Percentiles rank a stretch among this genome's conserved stretches.
Evolutionary conservation across 306 rosid species (phyloP).

Genomic region (Castanea crenata): DNA sequence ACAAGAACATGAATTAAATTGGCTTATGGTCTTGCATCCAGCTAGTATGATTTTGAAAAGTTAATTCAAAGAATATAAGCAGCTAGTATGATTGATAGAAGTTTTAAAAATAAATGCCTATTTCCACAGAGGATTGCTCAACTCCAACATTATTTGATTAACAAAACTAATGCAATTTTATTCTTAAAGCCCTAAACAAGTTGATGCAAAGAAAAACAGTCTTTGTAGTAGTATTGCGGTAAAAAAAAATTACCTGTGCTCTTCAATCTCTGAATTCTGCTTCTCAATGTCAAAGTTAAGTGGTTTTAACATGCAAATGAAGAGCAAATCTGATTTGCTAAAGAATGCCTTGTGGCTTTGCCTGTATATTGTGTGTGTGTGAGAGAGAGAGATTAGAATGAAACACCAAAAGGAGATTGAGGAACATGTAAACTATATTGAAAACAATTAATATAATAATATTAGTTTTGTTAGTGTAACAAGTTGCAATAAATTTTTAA

Average conservation of each 20-base stretch:
- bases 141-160: neutral
- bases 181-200: neutral
- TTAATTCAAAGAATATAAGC: neutral
- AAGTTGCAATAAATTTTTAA: neutral
- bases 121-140: neutral
- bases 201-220: neutral
- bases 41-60: neutral
- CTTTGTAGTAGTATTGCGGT: neutral
- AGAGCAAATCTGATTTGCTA: constrained; percentile 65
- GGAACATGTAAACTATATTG: neutral
- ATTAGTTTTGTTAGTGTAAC: neutral
- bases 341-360: constrained; percentile 68
- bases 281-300: constrained; percentile 50
- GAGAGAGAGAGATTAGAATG: constrained; percentile 1
- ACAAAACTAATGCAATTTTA: neutral
- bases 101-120: neutral
- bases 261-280: constrained; percentile 69
- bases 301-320: constrained; percentile 70
- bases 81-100: neutral
- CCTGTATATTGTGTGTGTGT: constrained; percentile 35
- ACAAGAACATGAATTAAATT: neutral
- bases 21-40: constrained; percentile 5
- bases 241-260: constrained; percentile 50
- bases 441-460: neutral
- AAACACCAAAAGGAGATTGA: neutral